These are phyloP conservation scores for Ascochyta viciae-villosae DNA, from an alignment of 2,329 filamentous ascomycete genomes.

Conservation along the genomic window DNA sequence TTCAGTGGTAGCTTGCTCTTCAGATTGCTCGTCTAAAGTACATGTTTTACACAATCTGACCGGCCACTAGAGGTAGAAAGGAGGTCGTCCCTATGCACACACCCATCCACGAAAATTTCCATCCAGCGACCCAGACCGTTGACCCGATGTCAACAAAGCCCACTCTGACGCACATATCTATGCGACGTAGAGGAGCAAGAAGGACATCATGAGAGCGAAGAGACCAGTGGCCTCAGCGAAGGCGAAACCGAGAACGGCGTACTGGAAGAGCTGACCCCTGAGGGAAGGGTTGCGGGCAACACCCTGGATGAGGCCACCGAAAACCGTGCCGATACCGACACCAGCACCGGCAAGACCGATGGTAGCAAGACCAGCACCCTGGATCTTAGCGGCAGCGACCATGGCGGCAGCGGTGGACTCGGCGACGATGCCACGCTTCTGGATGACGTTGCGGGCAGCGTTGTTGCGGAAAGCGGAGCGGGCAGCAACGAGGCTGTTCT, in stretches of 20 bases:
- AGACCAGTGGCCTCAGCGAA: slow-evolving; percentile 89
- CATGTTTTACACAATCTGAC: slow-evolving; percentile 54
- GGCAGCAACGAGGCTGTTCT: slow-evolving; percentile 50
- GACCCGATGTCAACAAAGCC: slow-evolving; percentile 40
- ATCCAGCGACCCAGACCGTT: slow-evolving; percentile 45
- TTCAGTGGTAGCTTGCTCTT: slow-evolving; percentile 51
- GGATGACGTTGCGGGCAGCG: slow-evolving; percentile 50
- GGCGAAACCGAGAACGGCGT: slow-evolving; percentile 94
- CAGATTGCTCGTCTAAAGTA: slow-evolving; percentile 53
- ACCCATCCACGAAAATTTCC: slow-evolving; percentile 49
- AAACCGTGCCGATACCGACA: slow-evolving; percentile 96
- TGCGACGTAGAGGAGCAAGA: slow-evolving; percentile 53
- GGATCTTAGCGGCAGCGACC: slow-evolving; percentile 53
- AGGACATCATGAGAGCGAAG: slow-evolving; percentile 61
- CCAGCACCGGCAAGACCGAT: slow-evolving; percentile 91
- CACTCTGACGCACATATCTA: slow-evolving; percentile 48
- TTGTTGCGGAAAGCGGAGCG: slow-evolving; percentile 52
- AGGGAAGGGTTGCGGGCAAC: slow-evolving; percentile 94
- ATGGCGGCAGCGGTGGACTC: slow-evolving; percentile 53
- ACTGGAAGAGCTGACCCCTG: slow-evolving; percentile 94
- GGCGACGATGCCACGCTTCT: slow-evolving; percentile 52
- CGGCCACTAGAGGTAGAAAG: slow-evolving; percentile 49
- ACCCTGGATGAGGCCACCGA: slow-evolving; percentile 86
- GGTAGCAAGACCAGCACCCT: slow-evolving; percentile 67
- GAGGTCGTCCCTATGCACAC: slow-evolving; percentile 51